phyloP scores from a whole-genome alignment of 139 green algal genomes.

The Pleodorina starrii region DNA sequence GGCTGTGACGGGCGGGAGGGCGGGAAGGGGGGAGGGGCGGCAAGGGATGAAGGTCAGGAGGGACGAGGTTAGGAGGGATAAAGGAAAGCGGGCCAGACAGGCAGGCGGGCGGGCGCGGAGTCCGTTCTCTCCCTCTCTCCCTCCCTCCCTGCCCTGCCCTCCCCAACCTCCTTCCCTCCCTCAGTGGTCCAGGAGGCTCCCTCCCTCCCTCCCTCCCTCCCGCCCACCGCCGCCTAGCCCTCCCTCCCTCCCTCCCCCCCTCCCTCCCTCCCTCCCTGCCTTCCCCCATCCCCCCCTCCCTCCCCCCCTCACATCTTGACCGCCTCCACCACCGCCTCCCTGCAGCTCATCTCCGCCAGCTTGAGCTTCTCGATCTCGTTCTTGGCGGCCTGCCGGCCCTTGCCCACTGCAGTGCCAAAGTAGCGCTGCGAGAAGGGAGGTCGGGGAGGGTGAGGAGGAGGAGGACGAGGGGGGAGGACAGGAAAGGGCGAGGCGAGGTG shows the following conservation, averaged over 20 bases:
- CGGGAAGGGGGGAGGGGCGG: background rate
- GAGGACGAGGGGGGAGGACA: background rate
- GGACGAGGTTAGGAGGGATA: too few relatives aligned
- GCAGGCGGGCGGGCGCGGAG: too few relatives aligned
- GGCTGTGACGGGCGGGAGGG: constrained; percentile 54
- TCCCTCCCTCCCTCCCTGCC: too few relatives aligned
- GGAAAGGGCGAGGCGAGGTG: background rate
- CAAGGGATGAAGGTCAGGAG: too few relatives aligned
- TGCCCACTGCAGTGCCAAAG: constrained; percentile 96
- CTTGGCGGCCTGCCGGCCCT: constrained; percentile 93
- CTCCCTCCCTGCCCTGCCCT: too few relatives aligned
- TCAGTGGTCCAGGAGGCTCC: too few relatives aligned
- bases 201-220: too few relatives aligned
- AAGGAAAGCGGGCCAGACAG: too few relatives aligned
- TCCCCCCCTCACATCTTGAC: constrained; percentile 88
- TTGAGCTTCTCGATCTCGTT: constrained; percentile 99
- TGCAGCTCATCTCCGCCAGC: constrained; percentile 86
- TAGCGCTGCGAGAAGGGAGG: constrained; percentile 75
- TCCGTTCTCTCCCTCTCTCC: too few relatives aligned
- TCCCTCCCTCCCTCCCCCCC: too few relatives aligned
- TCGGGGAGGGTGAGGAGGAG: background rate
- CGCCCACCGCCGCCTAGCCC: too few relatives aligned
- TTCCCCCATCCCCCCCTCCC: background rate
- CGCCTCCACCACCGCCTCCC: constrained; percentile 90
- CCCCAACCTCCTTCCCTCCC: too few relatives aligned